These are phyloP conservation scores for Pseudoturritis turrita DNA, from an alignment of 345 rosid species.

Conservation along the genomic window DNA sequence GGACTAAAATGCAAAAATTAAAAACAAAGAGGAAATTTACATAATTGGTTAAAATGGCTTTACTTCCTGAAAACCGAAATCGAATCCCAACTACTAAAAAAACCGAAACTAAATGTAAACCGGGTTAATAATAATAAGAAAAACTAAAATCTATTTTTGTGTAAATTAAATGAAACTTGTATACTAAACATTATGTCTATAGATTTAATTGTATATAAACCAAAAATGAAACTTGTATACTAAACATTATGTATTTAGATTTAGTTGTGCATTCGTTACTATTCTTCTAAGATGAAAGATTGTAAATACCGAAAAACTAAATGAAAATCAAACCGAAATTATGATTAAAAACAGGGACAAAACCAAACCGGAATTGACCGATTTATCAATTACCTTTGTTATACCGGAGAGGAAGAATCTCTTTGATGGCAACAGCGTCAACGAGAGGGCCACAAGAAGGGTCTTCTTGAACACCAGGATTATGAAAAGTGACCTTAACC, in stretches of 20 bases:
- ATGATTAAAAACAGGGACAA: not conserved
- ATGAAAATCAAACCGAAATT: not conserved
- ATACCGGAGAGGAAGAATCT: conserved; percentile 44
- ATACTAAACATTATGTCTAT: too few relatives aligned
- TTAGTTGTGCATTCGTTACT: not conserved
- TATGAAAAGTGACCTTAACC: conserved; percentile 63
- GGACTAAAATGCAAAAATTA: not conserved
- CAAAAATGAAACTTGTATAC: too few relatives aligned
- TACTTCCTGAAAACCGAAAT: too few relatives aligned
- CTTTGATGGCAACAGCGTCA: conserved; percentile 83
- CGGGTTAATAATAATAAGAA: too few relatives aligned
- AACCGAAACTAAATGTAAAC: too few relatives aligned
- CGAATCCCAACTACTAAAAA: too few relatives aligned
- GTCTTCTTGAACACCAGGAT: conserved; percentile 81
- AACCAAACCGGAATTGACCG: not conserved
- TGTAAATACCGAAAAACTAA: too few relatives aligned
- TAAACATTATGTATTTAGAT: not conserved
- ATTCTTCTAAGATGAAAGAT: not conserved
- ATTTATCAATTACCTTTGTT: conserved; percentile 29
- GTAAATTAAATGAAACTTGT: too few relatives aligned
- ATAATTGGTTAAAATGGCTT: too few relatives aligned
- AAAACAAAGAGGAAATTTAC: not conserved
- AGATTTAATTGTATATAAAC: too few relatives aligned
- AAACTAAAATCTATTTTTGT: too few relatives aligned
- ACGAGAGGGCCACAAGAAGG: conserved; percentile 78